Evolutionary conservation across 2,329 filamentous ascomycete species (phyloP), one percentile per base, ranked within the genome.

Genomic region (Elsinoe fawcettii): DNA sequence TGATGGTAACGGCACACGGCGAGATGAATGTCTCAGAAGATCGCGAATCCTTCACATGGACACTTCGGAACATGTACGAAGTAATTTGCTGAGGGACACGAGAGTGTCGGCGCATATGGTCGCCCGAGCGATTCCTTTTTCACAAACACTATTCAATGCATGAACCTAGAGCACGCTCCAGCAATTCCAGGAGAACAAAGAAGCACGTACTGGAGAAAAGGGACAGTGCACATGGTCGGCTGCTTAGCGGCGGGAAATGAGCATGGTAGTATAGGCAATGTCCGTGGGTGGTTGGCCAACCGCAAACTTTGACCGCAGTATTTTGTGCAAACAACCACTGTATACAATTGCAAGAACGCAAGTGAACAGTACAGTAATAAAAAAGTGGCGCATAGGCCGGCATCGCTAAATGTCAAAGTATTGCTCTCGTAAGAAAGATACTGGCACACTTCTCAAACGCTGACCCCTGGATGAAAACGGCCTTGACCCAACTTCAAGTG

Each of bases 21-120:
- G 41, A 46, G 41, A 46, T 46, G 41, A 46, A 46, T 46, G 41
- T 46, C 41, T 46, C 41, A 46, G 41, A 46, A 23, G 41, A 46
- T 46, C 3, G 22, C 23, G 41, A 5, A 46, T 46, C 22, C 41
- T 46, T 46, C 20, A 23, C 41, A 18, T 9, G 3, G 41, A 7
- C 20, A 14, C 25, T 6, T 12, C 20, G 8, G 41, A 37, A n/a
- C 27, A n/a, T 37, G 34, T 3, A 37, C 14, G 34, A 14, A 14
- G 34, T 37, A n/a, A 37, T n/a, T 37, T 37, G 34, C 5, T 12
- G 3, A 37, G 14, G 14, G 11, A 37, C 34, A 12, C 3, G 9
- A 5, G 14, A n/a, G 4, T 37, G 34, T 37, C 34, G 11, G 34
- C 34, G 34, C 9, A 12, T 7, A n/a, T 14, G 14, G 11, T 37